Conservation (phyloP, 805 yeast species). For the Metschnikowia lunata region DNA sequence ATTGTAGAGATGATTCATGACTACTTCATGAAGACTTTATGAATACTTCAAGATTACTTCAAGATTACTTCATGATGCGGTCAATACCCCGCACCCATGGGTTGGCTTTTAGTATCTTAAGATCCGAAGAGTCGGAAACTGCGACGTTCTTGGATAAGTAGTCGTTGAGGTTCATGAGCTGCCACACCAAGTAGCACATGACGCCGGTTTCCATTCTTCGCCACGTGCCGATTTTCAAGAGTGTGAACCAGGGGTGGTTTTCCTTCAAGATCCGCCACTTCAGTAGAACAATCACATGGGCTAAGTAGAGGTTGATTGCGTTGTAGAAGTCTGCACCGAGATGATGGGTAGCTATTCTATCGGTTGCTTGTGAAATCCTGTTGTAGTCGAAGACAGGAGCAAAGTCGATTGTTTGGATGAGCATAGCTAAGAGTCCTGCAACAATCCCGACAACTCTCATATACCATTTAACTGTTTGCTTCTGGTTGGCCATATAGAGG, state of each 20-base stretch:
- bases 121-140: constrained; percentile 6
- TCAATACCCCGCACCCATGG: constrained; percentile 14
- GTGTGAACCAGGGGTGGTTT: constrained; percentile 31
- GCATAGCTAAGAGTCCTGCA: constrained; percentile 28
- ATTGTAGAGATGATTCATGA: no score
- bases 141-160: constrained; percentile 20
- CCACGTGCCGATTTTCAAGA: constrained; percentile 28
- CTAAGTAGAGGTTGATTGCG: constrained; percentile 29
- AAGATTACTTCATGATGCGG: constrained; percentile 6
- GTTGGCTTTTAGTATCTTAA: constrained; percentile 10
- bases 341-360: neutral
- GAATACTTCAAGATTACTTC: no score
- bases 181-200: constrained; percentile 34
- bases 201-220: constrained; percentile 27
- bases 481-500: constrained; percentile 18
- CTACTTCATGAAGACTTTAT: no score
- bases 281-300: constrained; percentile 32
- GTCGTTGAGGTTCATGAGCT: constrained; percentile 36
- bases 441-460: constrained; percentile 32
- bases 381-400: neutral
- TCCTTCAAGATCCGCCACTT: constrained; percentile 42
- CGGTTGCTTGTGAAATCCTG: neutral
- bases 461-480: constrained; percentile 30
- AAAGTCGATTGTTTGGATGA: constrained; percentile 6
- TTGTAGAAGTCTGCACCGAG: constrained; percentile 26